Evolutionary conservation across 2,329 filamentous ascomycete species (phyloP).

Genomic region (Exophiala phaeomuriformis): DNA sequence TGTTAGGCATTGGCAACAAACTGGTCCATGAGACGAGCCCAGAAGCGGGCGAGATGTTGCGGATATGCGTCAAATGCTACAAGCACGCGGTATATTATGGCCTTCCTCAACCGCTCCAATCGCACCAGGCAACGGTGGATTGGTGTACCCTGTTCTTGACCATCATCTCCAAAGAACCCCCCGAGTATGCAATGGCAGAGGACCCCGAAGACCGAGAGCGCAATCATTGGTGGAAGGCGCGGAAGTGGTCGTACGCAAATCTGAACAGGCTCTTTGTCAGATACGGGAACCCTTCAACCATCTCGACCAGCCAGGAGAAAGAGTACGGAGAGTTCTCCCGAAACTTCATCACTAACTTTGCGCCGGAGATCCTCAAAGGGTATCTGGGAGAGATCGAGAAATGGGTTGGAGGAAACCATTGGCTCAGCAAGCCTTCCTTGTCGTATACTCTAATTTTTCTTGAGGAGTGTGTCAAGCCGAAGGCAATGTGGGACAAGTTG

Average conservation of each 20-base stretch:
- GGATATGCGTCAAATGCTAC: slow-evolving; percentile 90
- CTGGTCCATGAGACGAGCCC: slow-evolving; percentile 84
- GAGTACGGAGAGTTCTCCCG: slow-evolving; percentile 79
- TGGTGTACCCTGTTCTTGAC: slow-evolving; percentile 96
- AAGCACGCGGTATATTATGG: slow-evolving; percentile 98
- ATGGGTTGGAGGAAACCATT: slow-evolving; percentile 89
- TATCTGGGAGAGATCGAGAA: slow-evolving; percentile 94
- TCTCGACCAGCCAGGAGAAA: slow-evolving; percentile 66
- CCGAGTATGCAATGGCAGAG: slow-evolving; percentile 69
- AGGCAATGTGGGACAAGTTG: slow-evolving; percentile 91
- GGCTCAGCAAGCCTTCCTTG: slow-evolving; percentile 89
- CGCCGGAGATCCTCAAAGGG: slow-evolving; percentile 90
- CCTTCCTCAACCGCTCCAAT: slow-evolving; percentile 67
- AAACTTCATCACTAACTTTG: slow-evolving; percentile 82
- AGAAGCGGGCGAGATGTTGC: slow-evolving; percentile 94
- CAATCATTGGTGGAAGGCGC: slow-evolving; percentile 99
- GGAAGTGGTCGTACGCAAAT: slow-evolving; percentile 99
- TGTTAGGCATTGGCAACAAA: slow-evolving; percentile 79
- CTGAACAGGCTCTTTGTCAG: slow-evolving; percentile 90
- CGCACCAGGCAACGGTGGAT: slow-evolving; percentile 75
- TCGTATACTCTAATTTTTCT: slow-evolving; percentile 92
- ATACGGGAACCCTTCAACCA: slow-evolving; percentile 77
- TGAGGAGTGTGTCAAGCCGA: slow-evolving; percentile 95
- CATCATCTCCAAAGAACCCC: slow-evolving; percentile 77
- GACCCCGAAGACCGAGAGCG: slow-evolving; percentile 78